Percentiles rank a stretch among this genome's conserved stretches.
Conservation (phyloP, 2,329 filamentous ascomycete species). For the Diplocarpon mali region DNA sequence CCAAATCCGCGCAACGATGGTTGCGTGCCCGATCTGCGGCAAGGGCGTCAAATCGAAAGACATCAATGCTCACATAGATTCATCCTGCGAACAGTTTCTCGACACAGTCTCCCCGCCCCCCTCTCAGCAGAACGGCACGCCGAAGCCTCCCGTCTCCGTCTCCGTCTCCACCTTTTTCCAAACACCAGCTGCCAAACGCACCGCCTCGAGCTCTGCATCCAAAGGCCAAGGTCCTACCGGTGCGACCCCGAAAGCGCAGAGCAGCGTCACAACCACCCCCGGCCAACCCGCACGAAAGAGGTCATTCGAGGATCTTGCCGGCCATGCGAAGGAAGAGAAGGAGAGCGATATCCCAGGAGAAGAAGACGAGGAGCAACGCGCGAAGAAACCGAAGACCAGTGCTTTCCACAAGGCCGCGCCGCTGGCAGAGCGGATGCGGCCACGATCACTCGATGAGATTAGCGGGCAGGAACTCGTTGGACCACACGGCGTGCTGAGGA, state of each 20-base stretch:
- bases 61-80: slow-evolving; percentile 90
- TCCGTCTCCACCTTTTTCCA: slow-evolving; percentile 50
- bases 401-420: slow-evolving; percentile 62
- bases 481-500: slow-evolving; percentile 68
- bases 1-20: slow-evolving; percentile 27
- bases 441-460: slow-evolving; percentile 71
- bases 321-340: slow-evolving; percentile 10
- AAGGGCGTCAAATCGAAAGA: slow-evolving; percentile 58
- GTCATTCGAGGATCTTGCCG: slow-evolving; percentile 23
- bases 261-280: slow-evolving; percentile 16
- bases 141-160: slow-evolving; percentile 35
- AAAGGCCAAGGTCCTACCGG: slow-evolving; percentile 6
- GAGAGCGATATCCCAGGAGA: not conserved
- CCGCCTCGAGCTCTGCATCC: slow-evolving; percentile 23
- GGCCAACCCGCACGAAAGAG: slow-evolving; percentile 21
- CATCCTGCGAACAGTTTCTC: slow-evolving; percentile 59
- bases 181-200: slow-evolving; percentile 46
- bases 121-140: slow-evolving; percentile 30
- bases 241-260: slow-evolving; percentile 20
- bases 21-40: slow-evolving; percentile 74
- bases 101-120: slow-evolving; percentile 34
- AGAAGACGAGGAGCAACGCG: slow-evolving; percentile 8
- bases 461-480: slow-evolving; percentile 89
- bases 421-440: slow-evolving; percentile 88
- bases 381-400: slow-evolving; percentile 57